Evolutionary conservation across 192 early-diverging fungal genomes (phyloP), one percentile per base, ranked within the genome.

Genomic region (Cladochytrium replicatum): DNA sequence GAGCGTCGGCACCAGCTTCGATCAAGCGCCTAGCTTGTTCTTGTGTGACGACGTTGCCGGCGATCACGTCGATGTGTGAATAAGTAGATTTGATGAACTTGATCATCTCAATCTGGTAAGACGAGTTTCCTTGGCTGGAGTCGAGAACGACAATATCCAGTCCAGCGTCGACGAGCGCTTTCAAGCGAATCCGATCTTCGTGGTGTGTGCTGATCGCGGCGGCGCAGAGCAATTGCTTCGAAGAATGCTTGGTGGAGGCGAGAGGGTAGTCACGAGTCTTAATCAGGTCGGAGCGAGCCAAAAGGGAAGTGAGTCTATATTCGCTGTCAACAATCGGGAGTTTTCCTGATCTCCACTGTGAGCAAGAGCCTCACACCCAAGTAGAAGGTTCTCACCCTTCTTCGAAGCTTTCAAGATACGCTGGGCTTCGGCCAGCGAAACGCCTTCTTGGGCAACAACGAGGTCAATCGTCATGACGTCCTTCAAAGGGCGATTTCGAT

Each of bases 101-200:
- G 72, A 98, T 77, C 88, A 98, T 94, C 21, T 92, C 89, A 56
- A 94, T 80, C 73, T 95, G 91, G 80, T 73, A 98, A 41, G 64
- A 60, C 6, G 89, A 92, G 75, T 95, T 93, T 42, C 94, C 94
- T 68, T 98, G 94, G 40, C 80, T 82, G n/a, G 89, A 93, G 61
- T 98, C 94, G 49, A 98, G 71, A 29, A 98, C 77, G 17, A 98
- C 84, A 49, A 98, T 82, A 64, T 98, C 94, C n/a, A 98, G 71
- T 7, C 94, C 94, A 43, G 94, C 91, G 11, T 89, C 83, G 2
- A 91, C 91, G 32, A 98, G 80, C 37, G 86, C 78, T 28, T 59
- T 61, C 46, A 98, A 72, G 42, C 94, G 80, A 5, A 75, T 71
- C 55, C 78, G 81, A 70, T 98, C 94, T 52, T 88, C 90, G 6